Conservation (phyloP, 2,329 filamentous ascomycete species). For the Colletotrichum theobromicola region DNA sequence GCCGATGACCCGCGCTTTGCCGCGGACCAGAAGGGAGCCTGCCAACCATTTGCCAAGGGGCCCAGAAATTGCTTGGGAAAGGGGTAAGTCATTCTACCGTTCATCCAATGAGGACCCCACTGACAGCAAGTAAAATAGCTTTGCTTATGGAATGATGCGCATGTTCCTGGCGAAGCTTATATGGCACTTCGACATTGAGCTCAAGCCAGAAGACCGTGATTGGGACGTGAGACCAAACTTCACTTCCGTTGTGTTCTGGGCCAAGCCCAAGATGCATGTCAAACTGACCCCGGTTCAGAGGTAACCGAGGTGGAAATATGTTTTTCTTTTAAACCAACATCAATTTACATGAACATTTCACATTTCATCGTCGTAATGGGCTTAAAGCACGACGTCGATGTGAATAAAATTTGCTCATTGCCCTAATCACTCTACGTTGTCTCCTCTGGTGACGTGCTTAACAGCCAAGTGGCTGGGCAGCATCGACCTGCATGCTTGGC, state of each 20-base stretch:
- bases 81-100: slow-evolving; percentile 27
- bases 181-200: slow-evolving; percentile 52
- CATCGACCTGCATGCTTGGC: not conserved
- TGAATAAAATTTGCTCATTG: not conserved
- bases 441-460: accelerated
- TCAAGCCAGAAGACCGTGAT: slow-evolving; percentile 32
- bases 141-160: slow-evolving; percentile 56
- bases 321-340: not conserved
- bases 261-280: not conserved
- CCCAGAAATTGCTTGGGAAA: slow-evolving; percentile 8
- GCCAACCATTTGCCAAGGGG: not conserved
- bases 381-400: accelerated
- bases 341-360: not conserved
- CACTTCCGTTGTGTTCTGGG: not conserved
- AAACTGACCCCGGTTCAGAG: not conserved
- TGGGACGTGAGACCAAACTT: not conserved
- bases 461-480: not conserved
- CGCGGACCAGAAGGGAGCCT: not conserved
- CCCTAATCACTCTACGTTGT: accelerated
- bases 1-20: not conserved
- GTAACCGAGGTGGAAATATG: not conserved
- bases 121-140: slow-evolving; percentile 28
- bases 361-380: not conserved
- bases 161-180: slow-evolving; percentile 51
- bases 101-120: slow-evolving; percentile 38